Evolutionary conservation across 352 stramenopile species (phyloP), one percentile per base, ranked within the genome.

Genomic region (Aphanomyces euteiches): DNA sequence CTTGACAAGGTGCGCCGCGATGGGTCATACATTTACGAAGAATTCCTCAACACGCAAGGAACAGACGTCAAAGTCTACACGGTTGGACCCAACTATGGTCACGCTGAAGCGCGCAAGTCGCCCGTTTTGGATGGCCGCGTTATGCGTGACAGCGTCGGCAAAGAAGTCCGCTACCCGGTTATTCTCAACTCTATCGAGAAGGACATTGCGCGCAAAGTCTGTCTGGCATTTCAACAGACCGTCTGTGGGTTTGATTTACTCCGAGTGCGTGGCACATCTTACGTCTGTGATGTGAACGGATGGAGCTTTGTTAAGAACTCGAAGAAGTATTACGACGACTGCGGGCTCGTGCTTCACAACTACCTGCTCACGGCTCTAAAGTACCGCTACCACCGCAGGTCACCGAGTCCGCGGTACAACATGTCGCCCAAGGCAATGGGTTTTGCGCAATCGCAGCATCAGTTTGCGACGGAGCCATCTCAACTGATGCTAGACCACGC

Each of bases 11-110:
- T 99, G 17, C 90, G 97, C 12, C 77, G 93, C 19, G 94, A 99
- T 71, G 89, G 91, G 3, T 98, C 89, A 53, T 99, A 97, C 78
- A 97, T 99, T 47, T 98, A 99, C 77, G 96, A 99, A 75, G 90
- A 97, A 66, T 99, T 99, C 77, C 89, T 99, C 21, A 97, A 98
- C 79, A 99, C 98, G 6, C 96, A 99, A 77, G 98, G 98, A 45
- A 99, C 97, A 4, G 98, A 99, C 78, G 97, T 99, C 36, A 99
- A 99, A 74, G 98, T 97, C n/a, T 98, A 99, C 76, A 99, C 96
- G 3, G 97, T 99, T 0, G 97, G 97, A 3, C 95, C 96, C 5
- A 96, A 97, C 75, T 99, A 99, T 73, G 98, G 96, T 54, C 98
- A 99, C 76, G 97, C 97, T 3, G 98, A 99, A 78, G 98, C 98